Base-by-base conservation (phyloP, 1,139 yeast genomes). In the Meyerozyma guilliermondii region DNA sequence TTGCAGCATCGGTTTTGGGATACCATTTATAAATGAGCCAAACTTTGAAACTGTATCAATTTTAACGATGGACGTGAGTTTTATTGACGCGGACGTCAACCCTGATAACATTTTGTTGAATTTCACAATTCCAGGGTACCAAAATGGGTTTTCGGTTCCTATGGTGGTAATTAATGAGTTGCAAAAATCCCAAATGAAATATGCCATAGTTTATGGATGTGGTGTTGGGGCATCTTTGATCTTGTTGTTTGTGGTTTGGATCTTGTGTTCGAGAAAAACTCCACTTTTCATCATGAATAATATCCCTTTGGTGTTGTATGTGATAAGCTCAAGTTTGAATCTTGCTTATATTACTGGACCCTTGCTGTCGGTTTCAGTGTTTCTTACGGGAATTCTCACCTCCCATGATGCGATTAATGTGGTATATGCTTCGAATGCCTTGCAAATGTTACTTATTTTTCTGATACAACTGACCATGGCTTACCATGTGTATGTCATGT, bases 211-310 rank as follows among this genome's bases (percentile, higher is more conserved):
- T 9, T 49, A 59, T 40, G 66, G 67, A 3, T 52, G 54, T 9
- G 57, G 62, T 5, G 51, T 68, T 13, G 73, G 72, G 1, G 52
- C 63, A 17, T 58, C 65, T 38, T 46, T 55, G 2, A 42, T 63
- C 5, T 50, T 65, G 28, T 39, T 58, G n/a, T 37, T 63, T 3
- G 47, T 60, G 11, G 44, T 63, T 23, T 53, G 62, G 47, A 49
- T 76, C 27, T 59, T 78, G 7, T 48, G 49, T 23, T 74, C 71
- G 44, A 78, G 70, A 52, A 73, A 63, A 35, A 78, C 89, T 0
- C 86, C 89, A 4, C 77, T 88, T 28, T 89, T 87, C 58, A 60
- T 81, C 18, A 63, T 87, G 42, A 88, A 89, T 60, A 81, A 80
- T 54, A 43, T 68, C 2, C 77, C 86, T 16, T 68, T 89, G 42